Conservation (phyloP, 768 basidiomycete genomes). For the Termitomyces sp. region DNA sequence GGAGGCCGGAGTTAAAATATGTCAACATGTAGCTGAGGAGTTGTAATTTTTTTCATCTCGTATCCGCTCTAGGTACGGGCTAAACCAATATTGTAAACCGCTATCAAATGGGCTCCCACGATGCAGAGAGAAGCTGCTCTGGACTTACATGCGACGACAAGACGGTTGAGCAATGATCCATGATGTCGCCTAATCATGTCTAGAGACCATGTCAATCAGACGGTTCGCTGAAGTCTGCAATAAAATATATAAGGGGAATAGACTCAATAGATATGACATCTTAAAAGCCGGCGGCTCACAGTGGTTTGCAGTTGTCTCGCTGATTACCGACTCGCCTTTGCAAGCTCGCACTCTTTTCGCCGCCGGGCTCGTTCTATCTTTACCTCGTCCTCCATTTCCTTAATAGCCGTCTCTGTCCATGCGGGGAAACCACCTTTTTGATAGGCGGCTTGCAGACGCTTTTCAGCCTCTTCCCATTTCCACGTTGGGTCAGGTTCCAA, state of each 20-base stretch:
- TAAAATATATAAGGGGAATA: neutral
- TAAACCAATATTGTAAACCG: too few relatives aligned
- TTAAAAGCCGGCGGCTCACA: neutral
- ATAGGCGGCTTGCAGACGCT: conserved; percentile 51
- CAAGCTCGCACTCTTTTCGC: conserved; percentile 17
- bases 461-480: conserved; percentile 51
- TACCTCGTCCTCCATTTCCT: conserved; percentile 58
- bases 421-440: conserved; percentile 53
- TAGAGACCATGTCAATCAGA: neutral
- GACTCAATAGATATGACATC: neutral
- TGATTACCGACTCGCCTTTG: neutral
- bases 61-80: neutral
- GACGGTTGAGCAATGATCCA: neutral
- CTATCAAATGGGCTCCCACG: too few relatives aligned
- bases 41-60: too few relatives aligned
- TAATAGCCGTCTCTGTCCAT: conserved; percentile 50
- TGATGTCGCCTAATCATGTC: neutral
- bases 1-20: too few relatives aligned
- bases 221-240: neutral
- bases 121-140: neutral
- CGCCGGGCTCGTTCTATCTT: conserved; percentile 42
- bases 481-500: conserved; percentile 30
- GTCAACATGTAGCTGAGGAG: too few relatives aligned
- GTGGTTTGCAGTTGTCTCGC: neutral
- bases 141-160: too few relatives aligned